Conservation (phyloP, 306 rosid genomes). For the Citrullus amarus region DNA sequence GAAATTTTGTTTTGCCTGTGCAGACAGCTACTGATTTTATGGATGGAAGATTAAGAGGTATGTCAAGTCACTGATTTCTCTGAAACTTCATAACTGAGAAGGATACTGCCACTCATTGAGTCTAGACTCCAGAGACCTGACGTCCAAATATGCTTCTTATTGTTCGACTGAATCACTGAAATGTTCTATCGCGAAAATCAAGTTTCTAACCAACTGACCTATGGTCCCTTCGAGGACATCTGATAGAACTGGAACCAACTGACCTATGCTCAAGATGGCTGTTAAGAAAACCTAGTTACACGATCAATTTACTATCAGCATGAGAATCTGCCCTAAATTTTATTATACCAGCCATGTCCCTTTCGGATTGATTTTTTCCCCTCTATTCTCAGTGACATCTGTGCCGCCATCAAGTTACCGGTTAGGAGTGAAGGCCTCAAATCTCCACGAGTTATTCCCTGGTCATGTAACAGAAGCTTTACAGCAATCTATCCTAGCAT, state of each 20-base stretch:
- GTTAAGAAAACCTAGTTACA: not conserved
- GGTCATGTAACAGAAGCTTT: conserved; percentile 57
- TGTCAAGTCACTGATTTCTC: not conserved
- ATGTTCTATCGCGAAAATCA: not conserved
- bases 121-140: not conserved
- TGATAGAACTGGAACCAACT: not conserved
- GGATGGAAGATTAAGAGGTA: conserved; percentile 62
- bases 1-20: conserved; percentile 77
- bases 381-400: conserved; percentile 42
- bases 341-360: not conserved
- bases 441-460: conserved; percentile 70
- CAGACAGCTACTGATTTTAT: conserved; percentile 86
- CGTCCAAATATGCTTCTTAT: not conserved
- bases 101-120: not conserved
- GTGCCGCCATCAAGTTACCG: conserved; percentile 88
- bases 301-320: not conserved
- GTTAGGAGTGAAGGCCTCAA: conserved; percentile 82
- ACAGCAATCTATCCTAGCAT: conserved; percentile 53
- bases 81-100: not conserved
- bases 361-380: conserved; percentile 1
- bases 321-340: not conserved
- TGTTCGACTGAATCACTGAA: not conserved
- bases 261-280: not conserved
- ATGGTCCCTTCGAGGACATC: not conserved
- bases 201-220: not conserved